These are phyloP conservation scores for Saraca asoca DNA, from an alignment of 331 rosid genomes.

Conservation along the genomic window DNA sequence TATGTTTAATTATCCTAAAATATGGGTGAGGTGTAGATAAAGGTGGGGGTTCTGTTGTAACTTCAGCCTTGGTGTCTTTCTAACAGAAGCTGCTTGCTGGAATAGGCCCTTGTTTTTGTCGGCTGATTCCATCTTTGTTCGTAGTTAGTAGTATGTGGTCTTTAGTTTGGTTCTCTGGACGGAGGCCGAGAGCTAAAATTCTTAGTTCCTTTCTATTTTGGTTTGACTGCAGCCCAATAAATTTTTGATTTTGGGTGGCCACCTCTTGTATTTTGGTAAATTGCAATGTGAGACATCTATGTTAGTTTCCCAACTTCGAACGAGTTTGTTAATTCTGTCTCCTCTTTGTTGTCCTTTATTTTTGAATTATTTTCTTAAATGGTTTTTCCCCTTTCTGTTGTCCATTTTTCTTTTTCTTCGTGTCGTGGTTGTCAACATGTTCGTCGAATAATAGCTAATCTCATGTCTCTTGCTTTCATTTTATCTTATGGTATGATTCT, in stretches of 20 bases:
- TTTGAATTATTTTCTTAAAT: no score
- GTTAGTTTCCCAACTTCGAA: no score
- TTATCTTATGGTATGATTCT: no score
- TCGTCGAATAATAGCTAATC: no score
- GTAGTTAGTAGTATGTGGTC: constrained; percentile 9
- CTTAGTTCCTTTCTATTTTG: constrained; percentile 16
- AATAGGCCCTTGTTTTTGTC: constrained; percentile 66
- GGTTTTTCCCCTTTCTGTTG: no score
- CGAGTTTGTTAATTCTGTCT: no score
- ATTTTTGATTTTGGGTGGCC: constrained; percentile 66
- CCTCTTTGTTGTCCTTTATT: no score
- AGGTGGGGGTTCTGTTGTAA: constrained; percentile 35
- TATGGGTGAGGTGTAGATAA: constrained; percentile 42
- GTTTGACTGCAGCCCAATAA: constrained; percentile 51
- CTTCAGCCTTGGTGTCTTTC: constrained; percentile 4
- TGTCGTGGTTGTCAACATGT: no score
- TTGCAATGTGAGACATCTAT: no score
- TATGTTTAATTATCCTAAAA: constrained; percentile 6
- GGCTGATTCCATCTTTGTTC: constrained; percentile 53
- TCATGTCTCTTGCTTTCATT: no score
- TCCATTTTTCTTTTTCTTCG: no score
- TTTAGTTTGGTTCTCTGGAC: not conserved
- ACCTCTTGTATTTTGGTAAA: constrained; percentile 9
- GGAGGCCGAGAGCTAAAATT: constrained; percentile 29
- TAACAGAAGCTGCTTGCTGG: constrained; percentile 36